Evolutionary conservation across 257 asterid genomes (phyloP).

Genomic region (Solanum bulbocastanum): DNA sequence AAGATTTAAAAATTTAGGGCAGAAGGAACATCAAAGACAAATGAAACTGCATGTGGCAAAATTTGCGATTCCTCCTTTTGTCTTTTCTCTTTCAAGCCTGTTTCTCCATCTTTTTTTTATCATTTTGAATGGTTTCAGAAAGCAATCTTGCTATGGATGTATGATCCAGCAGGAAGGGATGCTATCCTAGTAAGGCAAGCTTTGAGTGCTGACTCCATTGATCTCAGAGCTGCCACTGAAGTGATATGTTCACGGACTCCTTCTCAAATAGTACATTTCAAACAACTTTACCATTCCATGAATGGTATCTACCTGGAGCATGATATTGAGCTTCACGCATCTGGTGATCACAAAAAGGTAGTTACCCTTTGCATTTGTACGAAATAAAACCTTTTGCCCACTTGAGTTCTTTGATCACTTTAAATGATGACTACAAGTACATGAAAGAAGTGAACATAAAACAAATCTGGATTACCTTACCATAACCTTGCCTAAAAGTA

Average conservation of each 20-base stretch:
- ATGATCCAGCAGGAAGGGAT: conserved; percentile 84
- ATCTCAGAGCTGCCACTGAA: conserved; percentile 77
- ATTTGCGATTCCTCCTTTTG: background rate
- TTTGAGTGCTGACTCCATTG: conserved; percentile 26
- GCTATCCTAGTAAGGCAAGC: conserved; percentile 58
- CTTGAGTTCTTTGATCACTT: background rate
- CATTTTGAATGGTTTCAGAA: conserved; percentile 32
- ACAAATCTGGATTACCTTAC: background rate
- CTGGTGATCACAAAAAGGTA: conserved; percentile 84
- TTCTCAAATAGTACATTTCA: conserved; percentile 64
- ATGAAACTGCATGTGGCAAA: background rate
- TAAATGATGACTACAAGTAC: background rate
- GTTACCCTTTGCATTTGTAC: background rate
- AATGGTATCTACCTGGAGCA: conserved; percentile 68
- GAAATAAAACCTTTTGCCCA: background rate
- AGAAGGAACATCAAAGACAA: background rate
- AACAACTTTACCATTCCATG: conserved; percentile 51
- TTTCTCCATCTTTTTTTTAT: background rate
- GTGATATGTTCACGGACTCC: conserved; percentile 88
- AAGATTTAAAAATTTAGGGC: background rate
- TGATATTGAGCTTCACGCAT: conserved; percentile 54
- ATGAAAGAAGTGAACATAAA: background rate
- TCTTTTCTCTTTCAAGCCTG: background rate
- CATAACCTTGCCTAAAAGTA: background rate
- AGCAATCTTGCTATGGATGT: conserved; percentile 78